Evolutionary conservation across 257 asterid genomes (phyloP), one percentile per base, ranked within the genome.

Genomic region (Datura wrightii): DNA sequence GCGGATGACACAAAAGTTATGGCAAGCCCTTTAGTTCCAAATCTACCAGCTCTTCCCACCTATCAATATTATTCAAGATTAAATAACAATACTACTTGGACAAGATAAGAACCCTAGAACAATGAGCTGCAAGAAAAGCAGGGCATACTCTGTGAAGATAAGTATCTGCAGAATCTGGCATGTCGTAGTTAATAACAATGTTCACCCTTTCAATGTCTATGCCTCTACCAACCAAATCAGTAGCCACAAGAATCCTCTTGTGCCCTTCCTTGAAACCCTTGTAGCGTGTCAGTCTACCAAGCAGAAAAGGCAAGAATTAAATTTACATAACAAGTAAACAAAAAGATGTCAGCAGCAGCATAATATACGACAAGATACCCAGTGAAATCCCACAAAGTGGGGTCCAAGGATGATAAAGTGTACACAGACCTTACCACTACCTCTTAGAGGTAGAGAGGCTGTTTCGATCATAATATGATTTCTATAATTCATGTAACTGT

Each of bases 41-140:
- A 95, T 82, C 98, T 90, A 83, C 99, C 99, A 79, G 99, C 99
- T 91, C 99, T 92, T 31, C 99, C 98, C 39, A 95, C 99, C 99
- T 95, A 85, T 34, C 53, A 72, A 62, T 34, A 76, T 76, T 6
- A 76, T 31, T 50, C 82, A 50, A 31, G 46, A 50, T 50, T 8
- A 50, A 50, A 76, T 34, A 50, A 50, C 0, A 31, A 14, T 15
- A 76, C 44, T 36, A 62, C 71, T 8, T 70, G n/a, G 8, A 7
- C 18, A 24, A 19, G 5, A 8, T 65, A 24, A 62, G 65, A 31
- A 44, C 84, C 10, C 67, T 63, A 3, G 55, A 52, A 63, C 37
- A 31, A 16, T 59, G 50, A 79, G 46, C 52, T 24, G 36, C 80
- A 50, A 54, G 50, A 11, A 42, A 65, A 58, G 50, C 15, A 41